Evolutionary conservation across 306 rosid genomes (phyloP).

Genomic region (Mimosa bimucronata): DNA sequence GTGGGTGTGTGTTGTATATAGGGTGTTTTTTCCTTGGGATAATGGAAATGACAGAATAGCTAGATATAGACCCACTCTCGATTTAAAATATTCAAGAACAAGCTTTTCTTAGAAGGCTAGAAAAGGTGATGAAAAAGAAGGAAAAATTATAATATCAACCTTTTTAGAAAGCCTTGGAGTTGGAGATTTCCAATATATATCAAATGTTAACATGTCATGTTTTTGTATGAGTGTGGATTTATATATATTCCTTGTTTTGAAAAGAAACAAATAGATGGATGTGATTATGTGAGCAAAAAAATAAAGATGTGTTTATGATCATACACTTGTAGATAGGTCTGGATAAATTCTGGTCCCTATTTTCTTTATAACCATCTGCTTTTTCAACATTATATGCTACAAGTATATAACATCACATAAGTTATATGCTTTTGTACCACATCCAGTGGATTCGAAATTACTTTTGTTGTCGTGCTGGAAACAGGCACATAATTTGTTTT

Average conservation of each 20-base stretch:
- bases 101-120: slow-evolving; percentile 15
- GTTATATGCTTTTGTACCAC: not conserved
- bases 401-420: slow-evolving; percentile 8
- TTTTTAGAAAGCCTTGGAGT: not conserved
- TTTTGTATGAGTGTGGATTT: not conserved
- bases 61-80: not conserved
- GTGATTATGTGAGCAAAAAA: too few relatives aligned
- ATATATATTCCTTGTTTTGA: not conserved
- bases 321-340: slow-evolving; percentile 10
- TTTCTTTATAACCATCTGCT: slow-evolving; percentile 16
- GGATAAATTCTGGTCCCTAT: slow-evolving; percentile 1
- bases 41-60: not conserved
- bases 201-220: not conserved
- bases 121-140: not conserved
- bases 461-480: slow-evolving; percentile 42
- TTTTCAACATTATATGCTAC: slow-evolving; percentile 34
- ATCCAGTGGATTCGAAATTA: slow-evolving; percentile 22
- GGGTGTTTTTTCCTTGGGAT: not conserved
- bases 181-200: not conserved
- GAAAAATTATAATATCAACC: not conserved
- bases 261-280: not conserved
- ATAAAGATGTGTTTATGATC: not conserved
- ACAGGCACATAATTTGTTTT: slow-evolving; percentile 4
- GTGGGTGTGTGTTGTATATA: not conserved
- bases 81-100: not conserved